Conservation (phyloP, 31 red algal genomes). For the Porphyra umbilicalis region DNA sequence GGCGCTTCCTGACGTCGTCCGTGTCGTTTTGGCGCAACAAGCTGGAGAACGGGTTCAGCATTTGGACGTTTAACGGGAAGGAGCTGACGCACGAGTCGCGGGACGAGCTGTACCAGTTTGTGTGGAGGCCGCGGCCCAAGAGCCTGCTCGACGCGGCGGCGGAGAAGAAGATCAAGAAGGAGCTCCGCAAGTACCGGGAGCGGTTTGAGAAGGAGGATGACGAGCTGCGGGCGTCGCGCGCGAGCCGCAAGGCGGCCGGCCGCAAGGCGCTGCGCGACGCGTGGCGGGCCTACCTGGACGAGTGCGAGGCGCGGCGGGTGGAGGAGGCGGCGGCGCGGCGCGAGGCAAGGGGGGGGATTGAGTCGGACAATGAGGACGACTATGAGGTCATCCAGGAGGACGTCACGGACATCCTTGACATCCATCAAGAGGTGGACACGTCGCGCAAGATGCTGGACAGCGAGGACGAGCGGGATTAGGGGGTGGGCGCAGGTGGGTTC, state of each 20-base stretch:
- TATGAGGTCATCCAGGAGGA: constrained; percentile 54
- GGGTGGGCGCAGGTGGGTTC: background rate
- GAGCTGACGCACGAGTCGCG: constrained; percentile 43
- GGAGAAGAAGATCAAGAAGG: constrained; percentile 70
- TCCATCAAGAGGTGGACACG: constrained; percentile 53
- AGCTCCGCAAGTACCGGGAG: constrained; percentile 60
- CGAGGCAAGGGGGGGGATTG: constrained; percentile 16
- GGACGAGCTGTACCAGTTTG: constrained; percentile 82
- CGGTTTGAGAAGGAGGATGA: constrained; percentile 85
- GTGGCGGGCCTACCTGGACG: constrained; percentile 49
- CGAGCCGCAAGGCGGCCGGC: constrained; percentile 73
- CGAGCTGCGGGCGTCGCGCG: constrained; percentile 61
- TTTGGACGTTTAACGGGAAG: constrained; percentile 89
- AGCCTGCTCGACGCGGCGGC: constrained; percentile 61
- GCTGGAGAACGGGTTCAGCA: constrained; percentile 82
- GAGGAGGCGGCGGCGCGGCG: constrained; percentile 34
- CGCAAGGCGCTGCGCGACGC: constrained; percentile 65
- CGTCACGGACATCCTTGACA: constrained; percentile 56
- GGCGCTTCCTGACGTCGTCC: constrained; percentile 72
- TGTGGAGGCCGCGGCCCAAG: constrained; percentile 79
- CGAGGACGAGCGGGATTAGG: constrained; percentile 84
- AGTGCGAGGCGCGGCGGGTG: constrained; percentile 23
- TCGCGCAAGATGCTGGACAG: constrained; percentile 62
- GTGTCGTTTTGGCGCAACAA: constrained; percentile 56
- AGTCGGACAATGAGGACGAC: constrained; percentile 37